Evolutionary conservation across 106 monocot genomes (phyloP).

Genomic region (Dendrobium chrysotoxum): DNA sequence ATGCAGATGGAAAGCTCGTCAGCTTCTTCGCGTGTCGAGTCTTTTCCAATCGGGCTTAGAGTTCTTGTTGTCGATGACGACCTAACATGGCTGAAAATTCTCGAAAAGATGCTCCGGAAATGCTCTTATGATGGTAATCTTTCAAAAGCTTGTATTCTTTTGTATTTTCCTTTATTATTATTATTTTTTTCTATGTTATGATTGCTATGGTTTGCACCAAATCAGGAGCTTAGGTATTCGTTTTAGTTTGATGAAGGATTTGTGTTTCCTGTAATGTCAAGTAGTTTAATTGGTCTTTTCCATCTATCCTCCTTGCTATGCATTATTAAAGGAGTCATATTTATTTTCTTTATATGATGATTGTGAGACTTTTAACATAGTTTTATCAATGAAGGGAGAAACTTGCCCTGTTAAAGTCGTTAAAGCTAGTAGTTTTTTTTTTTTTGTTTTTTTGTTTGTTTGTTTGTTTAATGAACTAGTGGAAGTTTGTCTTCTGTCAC

Average conservation of each 20-base stretch:
- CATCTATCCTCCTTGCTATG: background rate
- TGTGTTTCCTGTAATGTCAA: too few relatives aligned
- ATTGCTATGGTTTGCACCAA: background rate
- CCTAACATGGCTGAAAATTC: constrained; percentile 67
- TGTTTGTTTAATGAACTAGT: too few relatives aligned
- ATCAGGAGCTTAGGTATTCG: too few relatives aligned
- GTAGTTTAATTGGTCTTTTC: too few relatives aligned
- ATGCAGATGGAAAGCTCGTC: constrained; percentile 21
- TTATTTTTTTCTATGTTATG: background rate
- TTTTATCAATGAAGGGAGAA: too few relatives aligned
- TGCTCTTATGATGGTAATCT: constrained; percentile 65
- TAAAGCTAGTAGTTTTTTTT: too few relatives aligned
- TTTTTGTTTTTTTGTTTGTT: too few relatives aligned
- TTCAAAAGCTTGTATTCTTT: background rate
- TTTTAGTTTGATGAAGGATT: too few relatives aligned
- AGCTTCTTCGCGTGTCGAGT: constrained; percentile 30
- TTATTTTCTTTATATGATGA: background rate
- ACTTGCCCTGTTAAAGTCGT: too few relatives aligned
- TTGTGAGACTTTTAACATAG: background rate
- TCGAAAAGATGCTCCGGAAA: constrained; percentile 75
- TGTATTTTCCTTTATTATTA: background rate
- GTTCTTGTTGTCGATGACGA: constrained; percentile 73
- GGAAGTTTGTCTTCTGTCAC: too few relatives aligned
- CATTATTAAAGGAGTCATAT: background rate
- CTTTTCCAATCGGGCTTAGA: constrained; percentile 51